Evolutionary conservation across 176 grass and related monocot species (phyloP).

Genomic region (Zea mays): Zm-B73-REFERENCE-NAM-5.0 NC_050105.1:150744001-150744500

Average conservation of each 20-base stretch:
- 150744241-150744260: slow-evolving; percentile 11
- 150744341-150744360: background rate
- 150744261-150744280: slow-evolving; percentile 2
- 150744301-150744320: background rate
- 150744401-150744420: slow-evolving; percentile 15
- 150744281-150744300: slow-evolving; percentile 1
- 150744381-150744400: background rate
- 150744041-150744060: too few relatives aligned
- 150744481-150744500: slow-evolving; percentile 32
- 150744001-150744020: too few relatives aligned
- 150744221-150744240: slow-evolving; percentile 12
- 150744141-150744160: slow-evolving; percentile 6
- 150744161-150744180: slow-evolving; percentile 20
- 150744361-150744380: background rate
- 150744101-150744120: too few relatives aligned
- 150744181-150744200: background rate
- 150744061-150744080: too few relatives aligned
- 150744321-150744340: slow-evolving; percentile 10
- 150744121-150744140: background rate
- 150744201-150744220: background rate
- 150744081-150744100: too few relatives aligned
- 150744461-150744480: slow-evolving; percentile 33
- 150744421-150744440: slow-evolving; percentile 33
- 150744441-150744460: slow-evolving; percentile 49
- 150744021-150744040: too few relatives aligned